Percentiles rank a stretch among this genome's conserved stretches.
These are phyloP conservation scores for Sporothrix sp. DNA, from an alignment of 2,329 filamentous ascomycete genomes.

Conservation along the genomic window DNA sequence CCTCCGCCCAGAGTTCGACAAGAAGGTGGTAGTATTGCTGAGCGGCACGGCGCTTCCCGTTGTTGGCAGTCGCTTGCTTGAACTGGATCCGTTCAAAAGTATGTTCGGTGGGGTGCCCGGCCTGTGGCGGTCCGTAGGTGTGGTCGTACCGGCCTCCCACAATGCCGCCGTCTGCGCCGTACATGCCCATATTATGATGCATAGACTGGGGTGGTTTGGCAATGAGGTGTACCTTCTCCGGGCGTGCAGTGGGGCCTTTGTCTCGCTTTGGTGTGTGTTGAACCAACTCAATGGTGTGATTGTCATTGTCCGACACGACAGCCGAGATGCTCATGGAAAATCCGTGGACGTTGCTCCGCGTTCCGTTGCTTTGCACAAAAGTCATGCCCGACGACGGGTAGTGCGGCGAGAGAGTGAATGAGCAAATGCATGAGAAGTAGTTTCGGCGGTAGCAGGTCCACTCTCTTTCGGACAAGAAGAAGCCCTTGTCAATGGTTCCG, in stretches of 20 bases:
- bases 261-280: conserved; percentile 89
- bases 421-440: conserved; percentile 80
- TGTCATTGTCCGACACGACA: conserved; percentile 64
- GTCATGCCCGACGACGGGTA: conserved; percentile 38
- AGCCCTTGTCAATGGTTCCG: conserved; percentile 79
- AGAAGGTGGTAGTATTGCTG: conserved; percentile 92
- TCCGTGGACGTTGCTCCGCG: conserved; percentile 55
- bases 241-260: conserved; percentile 71
- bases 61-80: conserved; percentile 88
- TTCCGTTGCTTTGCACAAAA: conserved; percentile 40
- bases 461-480: conserved; percentile 69
- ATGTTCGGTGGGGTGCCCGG: conserved; percentile 41
- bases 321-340: conserved; percentile 82
- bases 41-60: conserved; percentile 78
- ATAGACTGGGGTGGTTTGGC: conserved; percentile 51
- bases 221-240: conserved; percentile 56
- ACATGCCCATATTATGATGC: conserved; percentile 37
- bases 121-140: conserved; percentile 30
- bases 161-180: conserved; percentile 21
- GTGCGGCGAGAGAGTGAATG: conserved; percentile 58
- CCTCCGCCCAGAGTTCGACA: conserved; percentile 69
- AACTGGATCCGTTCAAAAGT: conserved; percentile 88
- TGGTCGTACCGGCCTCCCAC: conserved; percentile 31
- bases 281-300: conserved; percentile 72
- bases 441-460: conserved; percentile 92